Evolutionary conservation across 768 basidiomycete species (phyloP).

Genomic region (Austroboletus eburneus): DNA sequence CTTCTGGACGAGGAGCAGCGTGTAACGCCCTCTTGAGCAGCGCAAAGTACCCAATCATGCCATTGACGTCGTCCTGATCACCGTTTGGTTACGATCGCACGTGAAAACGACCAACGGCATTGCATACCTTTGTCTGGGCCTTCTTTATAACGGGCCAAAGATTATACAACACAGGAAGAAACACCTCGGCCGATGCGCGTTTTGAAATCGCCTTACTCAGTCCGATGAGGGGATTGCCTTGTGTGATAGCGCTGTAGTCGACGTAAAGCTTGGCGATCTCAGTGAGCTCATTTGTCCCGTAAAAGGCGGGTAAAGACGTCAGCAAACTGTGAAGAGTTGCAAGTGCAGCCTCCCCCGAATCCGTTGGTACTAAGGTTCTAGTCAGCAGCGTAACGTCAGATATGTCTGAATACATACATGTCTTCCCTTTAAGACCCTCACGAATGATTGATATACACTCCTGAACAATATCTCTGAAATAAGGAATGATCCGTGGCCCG

Average conservation of each 20-base stretch:
- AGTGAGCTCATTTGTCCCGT: slow-evolving; percentile 56
- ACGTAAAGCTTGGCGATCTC: slow-evolving; percentile 56
- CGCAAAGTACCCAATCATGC: slow-evolving; percentile 52
- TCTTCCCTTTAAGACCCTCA: slow-evolving; percentile 32
- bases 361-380: slow-evolving; percentile 27
- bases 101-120: no score
- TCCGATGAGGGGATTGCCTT: slow-evolving; percentile 30
- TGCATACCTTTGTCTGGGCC: slow-evolving; percentile 36
- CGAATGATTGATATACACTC: slow-evolving; percentile 50
- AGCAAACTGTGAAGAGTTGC: slow-evolving; percentile 66
- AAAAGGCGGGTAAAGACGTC: slow-evolving; percentile 77
- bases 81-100: background rate
- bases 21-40: slow-evolving; percentile 63
- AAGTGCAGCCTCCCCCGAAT: slow-evolving; percentile 33
- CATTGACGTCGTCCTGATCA: slow-evolving; percentile 22
- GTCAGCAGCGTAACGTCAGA: slow-evolving; percentile 2
- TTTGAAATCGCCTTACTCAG: slow-evolving; percentile 68
- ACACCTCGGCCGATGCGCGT: slow-evolving; percentile 58
- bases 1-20: slow-evolving; percentile 55
- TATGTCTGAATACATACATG: slow-evolving; percentile 27
- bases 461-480: slow-evolving; percentile 67
- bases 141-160: slow-evolving; percentile 46
- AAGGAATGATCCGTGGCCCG: slow-evolving; percentile 85
- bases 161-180: slow-evolving; percentile 62
- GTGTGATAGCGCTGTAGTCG: slow-evolving; percentile 30